Percentiles rank a stretch among this genome's conserved stretches.
phyloP scores from a whole-genome alignment of 768 basidiomycete genomes.

The Boletus eberwhitei region DNA sequence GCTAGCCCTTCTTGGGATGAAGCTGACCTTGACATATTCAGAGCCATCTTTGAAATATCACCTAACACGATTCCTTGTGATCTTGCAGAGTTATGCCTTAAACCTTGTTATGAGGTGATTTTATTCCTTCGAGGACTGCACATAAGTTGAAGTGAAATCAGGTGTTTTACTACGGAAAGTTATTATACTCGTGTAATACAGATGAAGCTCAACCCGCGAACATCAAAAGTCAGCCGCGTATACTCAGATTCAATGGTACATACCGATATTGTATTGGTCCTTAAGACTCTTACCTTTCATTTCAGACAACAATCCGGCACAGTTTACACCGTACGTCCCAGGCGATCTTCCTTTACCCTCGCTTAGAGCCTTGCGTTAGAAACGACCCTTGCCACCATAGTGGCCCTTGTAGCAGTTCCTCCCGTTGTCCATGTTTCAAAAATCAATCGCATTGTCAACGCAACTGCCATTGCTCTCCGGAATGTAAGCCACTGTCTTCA shows the following conservation, averaged over 20 bases:
- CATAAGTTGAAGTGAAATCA: slow-evolving; percentile 9
- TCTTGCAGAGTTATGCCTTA: slow-evolving; percentile 50
- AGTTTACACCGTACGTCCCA: slow-evolving; percentile 26
- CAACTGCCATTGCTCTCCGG: slow-evolving; percentile 48
- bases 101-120: slow-evolving; percentile 58
- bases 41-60: slow-evolving; percentile 38
- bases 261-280: background rate
- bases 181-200: slow-evolving; percentile 4
- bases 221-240: slow-evolving; percentile 7
- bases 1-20: slow-evolving; percentile 36
- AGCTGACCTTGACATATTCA: slow-evolving; percentile 39
- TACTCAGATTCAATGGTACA: slow-evolving; percentile 21
- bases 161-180: slow-evolving; percentile 22
- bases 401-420: slow-evolving; percentile 48
- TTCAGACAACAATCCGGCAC: slow-evolving; percentile 15
- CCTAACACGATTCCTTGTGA: slow-evolving; percentile 52
- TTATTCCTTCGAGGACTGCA: background rate
- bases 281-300: slow-evolving; percentile 5
- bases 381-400: slow-evolving; percentile 52
- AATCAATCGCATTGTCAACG: slow-evolving; percentile 54
- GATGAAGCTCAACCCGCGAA: background rate
- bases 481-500: slow-evolving; percentile 39
- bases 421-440: slow-evolving; percentile 47
- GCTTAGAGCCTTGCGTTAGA: slow-evolving; percentile 25
- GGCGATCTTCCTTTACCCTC: background rate